Base-by-base conservation (phyloP, 345 rosid genomes). In the Arabidopsis suecica region DNA sequence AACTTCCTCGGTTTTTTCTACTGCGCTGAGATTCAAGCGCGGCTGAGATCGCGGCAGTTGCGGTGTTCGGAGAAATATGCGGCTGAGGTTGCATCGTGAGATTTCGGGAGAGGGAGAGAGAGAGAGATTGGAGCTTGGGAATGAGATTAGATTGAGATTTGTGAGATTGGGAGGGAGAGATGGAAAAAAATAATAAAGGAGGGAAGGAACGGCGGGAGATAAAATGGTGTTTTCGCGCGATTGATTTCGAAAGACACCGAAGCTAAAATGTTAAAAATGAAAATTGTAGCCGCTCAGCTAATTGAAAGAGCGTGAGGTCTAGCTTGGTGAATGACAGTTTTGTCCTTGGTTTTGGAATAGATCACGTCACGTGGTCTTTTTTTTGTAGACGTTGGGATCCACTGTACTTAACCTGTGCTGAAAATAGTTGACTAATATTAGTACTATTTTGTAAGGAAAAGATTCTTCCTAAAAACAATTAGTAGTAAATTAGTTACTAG, bases 1-100 rank as follows among this genome's bases (percentile, higher is more conserved):
- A 96, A 68, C 88, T 93, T 36, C 99, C 98, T 1, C 99, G 91
- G 16, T 83, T 84, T 55, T 88, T 95, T 48, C 83, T 90, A n/a
- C 53, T 45, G 11, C 78, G 88, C 34, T 81, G 86, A 34, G 78
- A 72, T 64, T 87, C 84, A 16, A 86, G 67, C 6, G 89, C 78
- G 48, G 88, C 82, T 51, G 88, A 65, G 47, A 79, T 83, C 64
- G 78, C 45, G 3, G 82, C 79, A 9, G 76, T 58, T 5, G 86
- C 87, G 77, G 87, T 82, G 49, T 89, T 56, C 3, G 88, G 72
- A n/a, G 90, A 68, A 51, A 88, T 61, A 68, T 84, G 88, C 10
- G 90, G 84, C 72, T 71, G 84, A 71, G 77, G 80, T 25, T 78
- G 85, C 90, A 83, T 86, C 61, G 69, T 44, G 36, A 65, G 34